phyloP scores from a whole-genome alignment of 2,329 filamentous ascomycete genomes.

The Stachybotrys chlorohalonatus region DNA sequence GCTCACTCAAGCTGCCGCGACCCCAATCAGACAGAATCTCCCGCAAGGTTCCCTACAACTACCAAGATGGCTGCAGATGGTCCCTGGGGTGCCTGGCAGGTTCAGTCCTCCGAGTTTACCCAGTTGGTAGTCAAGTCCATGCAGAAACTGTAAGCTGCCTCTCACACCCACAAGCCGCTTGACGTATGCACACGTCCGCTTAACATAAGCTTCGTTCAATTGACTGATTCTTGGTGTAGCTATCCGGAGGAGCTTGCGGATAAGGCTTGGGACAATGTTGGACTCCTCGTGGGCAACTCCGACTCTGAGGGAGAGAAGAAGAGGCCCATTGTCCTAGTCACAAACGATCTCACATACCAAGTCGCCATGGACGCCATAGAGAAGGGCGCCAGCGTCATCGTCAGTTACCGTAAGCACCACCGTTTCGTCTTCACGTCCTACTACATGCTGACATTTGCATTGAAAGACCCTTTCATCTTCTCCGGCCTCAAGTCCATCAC shows the following conservation, averaged over 20 bases:
- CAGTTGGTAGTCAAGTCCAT: slow-evolving; percentile 66
- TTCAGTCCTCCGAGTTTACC: slow-evolving; percentile 32
- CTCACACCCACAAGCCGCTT: background rate
- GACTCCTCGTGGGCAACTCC: slow-evolving; percentile 54
- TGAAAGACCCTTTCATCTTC: slow-evolving; percentile 89
- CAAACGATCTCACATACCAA: slow-evolving; percentile 81
- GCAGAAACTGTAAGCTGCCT: slow-evolving; percentile 60
- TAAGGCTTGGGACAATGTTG: slow-evolving; percentile 93
- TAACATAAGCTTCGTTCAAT: background rate
- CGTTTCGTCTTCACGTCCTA: background rate
- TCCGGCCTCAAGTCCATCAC: slow-evolving; percentile 83
- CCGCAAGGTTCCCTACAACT: too few species aligned
- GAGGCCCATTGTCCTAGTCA: slow-evolving; percentile 42
- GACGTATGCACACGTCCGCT: too few species aligned
- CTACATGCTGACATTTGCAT: background rate
- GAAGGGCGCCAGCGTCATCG: slow-evolving; percentile 65
- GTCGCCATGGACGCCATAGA: slow-evolving; percentile 86
- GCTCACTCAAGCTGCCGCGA: too few species aligned
- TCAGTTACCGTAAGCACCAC: slow-evolving; percentile 66
- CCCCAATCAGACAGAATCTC: too few species aligned
- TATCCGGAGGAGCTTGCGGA: slow-evolving; percentile 89
- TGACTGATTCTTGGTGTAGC: slow-evolving; percentile 29
- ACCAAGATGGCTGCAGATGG: slow-evolving; percentile 15
- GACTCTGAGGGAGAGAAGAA: slow-evolving; percentile 13
- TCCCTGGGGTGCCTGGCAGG: slow-evolving; percentile 31